Base-by-base conservation (phyloP, 2,329 filamentous ascomycete genomes). In the Stenocarpella maydis region DNA sequence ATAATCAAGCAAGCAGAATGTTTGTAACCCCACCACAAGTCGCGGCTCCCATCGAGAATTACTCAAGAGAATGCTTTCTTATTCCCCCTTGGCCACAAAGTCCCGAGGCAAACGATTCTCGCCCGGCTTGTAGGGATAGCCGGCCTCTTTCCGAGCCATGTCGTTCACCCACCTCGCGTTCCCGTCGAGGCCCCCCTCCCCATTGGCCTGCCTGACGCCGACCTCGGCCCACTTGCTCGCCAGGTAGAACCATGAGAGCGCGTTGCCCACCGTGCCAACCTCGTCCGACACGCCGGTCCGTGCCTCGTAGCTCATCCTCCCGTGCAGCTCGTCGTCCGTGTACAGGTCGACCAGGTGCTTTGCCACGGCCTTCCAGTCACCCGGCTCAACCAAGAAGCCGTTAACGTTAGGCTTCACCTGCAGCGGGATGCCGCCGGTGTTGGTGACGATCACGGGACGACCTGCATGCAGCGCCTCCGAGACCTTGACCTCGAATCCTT, bases 401-500 rank as follows among this genome's bases (percentile, higher is more conserved):
- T 91, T 91, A 77, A 92, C 87, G 43, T 84, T 84, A 74, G 95
- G 82, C 77, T 92, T 86, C 68, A 96, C 86, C 77, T 96, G 93
- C 5, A 95, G 83, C 1, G 92, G 92, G 65, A 96, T 95, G 14
- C 93, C 93, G n/a, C 93, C 93, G 1, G 90, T 90, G 24, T 85
- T 84, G 1, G 91, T 93, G 3, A 91, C 92, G 72, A 96, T 93
- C 74, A 94, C 87, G 1, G 93, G 93, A 2, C 91, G 88, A 17
- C 92, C 92, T 53, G 94, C 93, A 76, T 95, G 92, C 26, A 95
- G 84, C 1, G 92, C 92, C 79, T 96, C 93, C 0, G 91, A 94
- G 6, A 96, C 92, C 80, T 96, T 96, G 74, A 96, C 91, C 79
- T 96, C 93, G 74, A 96, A 96, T 0, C 93, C 92, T 77, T 96